Percentiles rank a stretch among this genome's conserved stretches.
Evolutionary conservation across 441 rosid species (phyloP).

Genomic region (Brassica hybrid): DNA sequence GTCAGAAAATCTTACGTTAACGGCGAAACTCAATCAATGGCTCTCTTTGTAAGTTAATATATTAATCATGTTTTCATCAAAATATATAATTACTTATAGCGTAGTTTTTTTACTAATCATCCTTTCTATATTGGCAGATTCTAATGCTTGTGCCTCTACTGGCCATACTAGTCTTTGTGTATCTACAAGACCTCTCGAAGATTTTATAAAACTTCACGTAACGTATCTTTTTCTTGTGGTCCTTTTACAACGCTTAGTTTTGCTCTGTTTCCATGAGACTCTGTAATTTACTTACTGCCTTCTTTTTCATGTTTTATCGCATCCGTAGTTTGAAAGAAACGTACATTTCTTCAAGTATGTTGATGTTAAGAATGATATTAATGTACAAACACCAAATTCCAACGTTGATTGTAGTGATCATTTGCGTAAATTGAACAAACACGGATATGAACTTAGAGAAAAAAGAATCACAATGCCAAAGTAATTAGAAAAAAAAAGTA

Average conservation of each 20-base stretch:
- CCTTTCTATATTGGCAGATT: conserved; percentile 50
- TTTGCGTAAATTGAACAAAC: not conserved
- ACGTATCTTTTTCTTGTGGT: no score
- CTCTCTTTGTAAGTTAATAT: conserved; percentile 54
- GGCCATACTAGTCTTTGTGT: conserved; percentile 50
- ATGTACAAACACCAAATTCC: not conserved
- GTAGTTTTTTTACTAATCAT: not conserved
- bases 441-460: not conserved
- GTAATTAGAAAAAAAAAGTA: conserved; percentile 14
- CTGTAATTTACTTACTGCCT: not conserved
- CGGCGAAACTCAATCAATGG: conserved; percentile 36
- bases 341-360: no score
- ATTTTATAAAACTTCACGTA: no score
- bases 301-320: no score
- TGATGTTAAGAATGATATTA: not conserved
- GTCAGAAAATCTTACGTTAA: conserved; percentile 66
- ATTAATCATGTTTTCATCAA: not conserved
- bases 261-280: no score
- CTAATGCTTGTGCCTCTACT: conserved; percentile 49
- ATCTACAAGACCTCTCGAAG: conserved; percentile 31
- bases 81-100: not conserved
- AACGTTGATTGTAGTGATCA: not conserved
- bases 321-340: no score
- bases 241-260: no score
- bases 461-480: conserved; percentile 3